Evolutionary conservation across 352 stramenopile genomes (phyloP), one percentile per base, ranked within the genome.

Genomic region (Phytopythium boreale): DNA sequence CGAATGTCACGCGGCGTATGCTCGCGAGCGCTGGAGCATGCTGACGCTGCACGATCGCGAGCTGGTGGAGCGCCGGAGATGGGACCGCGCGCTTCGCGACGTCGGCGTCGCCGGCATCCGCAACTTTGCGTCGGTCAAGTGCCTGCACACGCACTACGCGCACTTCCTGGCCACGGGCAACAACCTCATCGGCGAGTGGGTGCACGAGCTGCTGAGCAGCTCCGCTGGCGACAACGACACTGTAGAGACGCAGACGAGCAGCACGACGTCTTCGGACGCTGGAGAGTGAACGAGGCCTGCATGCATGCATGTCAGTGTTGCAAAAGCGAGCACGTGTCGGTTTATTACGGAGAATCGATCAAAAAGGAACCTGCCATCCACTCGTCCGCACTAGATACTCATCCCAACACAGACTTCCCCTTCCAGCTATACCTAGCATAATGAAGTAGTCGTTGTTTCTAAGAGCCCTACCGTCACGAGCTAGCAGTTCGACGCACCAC

Each of bases 81-180:
- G 81, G 81, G 64, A 69, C 39, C 69, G 72, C 26, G 62, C 80
- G 53, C 58, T 90, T 24, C 69, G 65, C 17, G 66, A 83, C 66
- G 81, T 88, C 11, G 81, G 79, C 50, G 84, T 90, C 60, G 81
- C 74, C 22, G 81, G 81, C 50, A 86, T 88, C 64, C 79, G 76
- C 34, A 74, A 87, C 29, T 78, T 72, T 20, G 72, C 75, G 22
- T 79, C 75, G 29, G 81, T 88, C 64, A 90, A 90, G 72, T 90
- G 82, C 66, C 70, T 90, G 50, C 82, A 90, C 67, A 84, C 80
- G 39, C 82, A 90, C 70, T 90, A 90, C 66, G 82, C 82, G 34
- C 82, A 90, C 58, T 90, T 76, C 56, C 59, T 89, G 41, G 69
- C 72, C 19, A 82, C 77, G 14, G 66, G 69, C 29, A 73, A 84